These are phyloP conservation scores for Malus fusca DNA, from an alignment of 306 rosid species.

Conservation along the genomic window DNA sequence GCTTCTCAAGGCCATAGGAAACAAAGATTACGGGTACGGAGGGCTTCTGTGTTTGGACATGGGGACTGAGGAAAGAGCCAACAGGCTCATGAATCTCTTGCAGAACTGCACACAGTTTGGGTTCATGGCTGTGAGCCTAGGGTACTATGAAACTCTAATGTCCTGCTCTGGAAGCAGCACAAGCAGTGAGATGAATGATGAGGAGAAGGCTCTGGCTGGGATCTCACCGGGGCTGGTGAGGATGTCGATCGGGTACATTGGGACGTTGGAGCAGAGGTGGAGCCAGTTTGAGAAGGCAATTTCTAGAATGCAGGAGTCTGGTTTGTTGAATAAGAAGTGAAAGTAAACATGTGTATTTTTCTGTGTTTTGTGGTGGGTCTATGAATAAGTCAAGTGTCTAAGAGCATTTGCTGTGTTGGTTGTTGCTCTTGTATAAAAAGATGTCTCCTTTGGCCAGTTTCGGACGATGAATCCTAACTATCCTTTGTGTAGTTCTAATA, in stretches of 20 bases:
- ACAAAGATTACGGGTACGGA: slow-evolving; percentile 71
- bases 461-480: not conserved
- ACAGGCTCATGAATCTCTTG: slow-evolving; percentile 50
- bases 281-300: slow-evolving; percentile 62
- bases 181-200: slow-evolving; percentile 59
- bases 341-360: not conserved
- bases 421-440: not conserved
- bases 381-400: not conserved
- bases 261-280: slow-evolving; percentile 90
- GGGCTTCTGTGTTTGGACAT: slow-evolving; percentile 78
- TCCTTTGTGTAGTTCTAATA: not conserved
- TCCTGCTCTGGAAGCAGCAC: slow-evolving; percentile 91
- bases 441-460: not conserved
- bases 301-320: slow-evolving; percentile 34
- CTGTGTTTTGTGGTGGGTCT: not conserved
- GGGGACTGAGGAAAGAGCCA: slow-evolving; percentile 86
- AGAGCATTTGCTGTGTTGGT: not conserved
- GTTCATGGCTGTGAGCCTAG: slow-evolving; percentile 85
- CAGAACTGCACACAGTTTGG: slow-evolving; percentile 76
- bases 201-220: slow-evolving; percentile 66
- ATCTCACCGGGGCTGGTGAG: slow-evolving; percentile 80
- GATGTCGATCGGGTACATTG: slow-evolving; percentile 72
- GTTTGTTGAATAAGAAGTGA: slow-evolving; percentile 9
- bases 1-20: slow-evolving; percentile 45
- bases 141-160: slow-evolving; percentile 90